phyloP scores from a whole-genome alignment of 108 stramenopile genomes.

The Bacterosira constricta region DNA sequence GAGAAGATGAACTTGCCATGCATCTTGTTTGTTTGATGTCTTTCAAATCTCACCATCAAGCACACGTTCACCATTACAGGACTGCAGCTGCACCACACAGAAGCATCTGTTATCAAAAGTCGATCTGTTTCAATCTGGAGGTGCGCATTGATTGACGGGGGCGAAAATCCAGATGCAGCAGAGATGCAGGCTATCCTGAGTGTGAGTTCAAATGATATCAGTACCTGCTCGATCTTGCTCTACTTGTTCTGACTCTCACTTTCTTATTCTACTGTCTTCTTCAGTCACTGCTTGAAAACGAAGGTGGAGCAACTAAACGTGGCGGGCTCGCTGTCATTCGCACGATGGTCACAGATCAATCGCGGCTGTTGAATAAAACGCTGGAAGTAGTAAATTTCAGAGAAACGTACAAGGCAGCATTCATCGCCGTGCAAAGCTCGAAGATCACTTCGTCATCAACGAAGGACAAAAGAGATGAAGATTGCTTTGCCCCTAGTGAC shows the following conservation, averaged over 20 bases:
- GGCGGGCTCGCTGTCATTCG: slow-evolving; percentile 75
- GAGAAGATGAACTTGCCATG: background rate
- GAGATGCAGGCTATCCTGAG: slow-evolving; percentile 67
- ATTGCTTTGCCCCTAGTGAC: slow-evolving; percentile 63
- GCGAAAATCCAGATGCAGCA: slow-evolving; percentile 57
- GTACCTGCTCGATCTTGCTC: too few relatives aligned
- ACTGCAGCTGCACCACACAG: slow-evolving; percentile 73
- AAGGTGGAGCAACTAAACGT: slow-evolving; percentile 54
- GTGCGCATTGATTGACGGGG: slow-evolving; percentile 59
- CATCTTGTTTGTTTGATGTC: background rate
- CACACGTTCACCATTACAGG: background rate
- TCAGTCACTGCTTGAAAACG: slow-evolving; percentile 53
- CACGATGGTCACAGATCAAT: slow-evolving; percentile 55
- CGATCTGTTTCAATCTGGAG: slow-evolving; percentile 85
- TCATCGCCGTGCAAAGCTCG: slow-evolving; percentile 75
- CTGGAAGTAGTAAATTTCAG: slow-evolving; percentile 64
- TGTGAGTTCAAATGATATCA: slow-evolving; percentile 31
- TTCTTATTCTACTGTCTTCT: background rate
- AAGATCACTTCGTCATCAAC: too few relatives aligned
- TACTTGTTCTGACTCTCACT: background rate
- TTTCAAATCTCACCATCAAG: background rate
- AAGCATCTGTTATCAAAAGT: slow-evolving; percentile 67
- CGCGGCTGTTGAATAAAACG: slow-evolving; percentile 61
- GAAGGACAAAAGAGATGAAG: slow-evolving; percentile 49
- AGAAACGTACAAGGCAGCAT: slow-evolving; percentile 65